These are phyloP conservation scores for Metschnikowia gruessii DNA, from an alignment of 805 yeast species.

Conservation along the genomic window DNA sequence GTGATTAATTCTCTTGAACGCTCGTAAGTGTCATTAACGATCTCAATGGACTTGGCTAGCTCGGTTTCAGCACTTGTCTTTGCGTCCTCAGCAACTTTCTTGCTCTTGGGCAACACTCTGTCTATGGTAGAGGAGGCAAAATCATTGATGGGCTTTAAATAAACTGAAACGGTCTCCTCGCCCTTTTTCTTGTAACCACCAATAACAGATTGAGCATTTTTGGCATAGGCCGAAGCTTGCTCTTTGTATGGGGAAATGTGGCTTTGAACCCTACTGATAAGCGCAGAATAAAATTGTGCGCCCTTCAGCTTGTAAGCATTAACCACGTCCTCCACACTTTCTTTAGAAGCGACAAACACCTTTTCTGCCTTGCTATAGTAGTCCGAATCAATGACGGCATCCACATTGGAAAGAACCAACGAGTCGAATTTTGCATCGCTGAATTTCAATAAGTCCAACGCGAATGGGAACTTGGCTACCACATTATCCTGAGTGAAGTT, in stretches of 20 bases:
- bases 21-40: slow-evolving; percentile 22
- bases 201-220: slow-evolving; percentile 11
- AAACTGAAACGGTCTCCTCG: slow-evolving; percentile 16
- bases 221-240: slow-evolving; percentile 10
- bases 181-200: slow-evolving; percentile 14
- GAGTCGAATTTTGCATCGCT: slow-evolving; percentile 26
- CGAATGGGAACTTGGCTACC: slow-evolving; percentile 21
- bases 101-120: slow-evolving; percentile 28
- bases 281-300: slow-evolving; percentile 9
- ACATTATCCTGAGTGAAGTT: slow-evolving; percentile 24
- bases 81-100: slow-evolving; percentile 14
- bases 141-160: slow-evolving; percentile 28
- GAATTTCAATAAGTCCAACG: slow-evolving; percentile 19
- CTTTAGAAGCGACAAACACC: slow-evolving; percentile 7
- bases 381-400: slow-evolving; percentile 17
- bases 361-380: slow-evolving; percentile 13
- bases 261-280: slow-evolving; percentile 7
- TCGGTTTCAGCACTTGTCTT: slow-evolving; percentile 20
- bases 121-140: slow-evolving; percentile 26
- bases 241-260: slow-evolving; percentile 12
- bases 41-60: slow-evolving; percentile 22
- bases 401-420: slow-evolving; percentile 25
- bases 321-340: slow-evolving; percentile 10
- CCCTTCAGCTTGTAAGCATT: slow-evolving; percentile 10
- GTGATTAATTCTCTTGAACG: slow-evolving; percentile 26